phyloP scores from a whole-genome alignment of 768 basidiomycete genomes.

The Termitomyces sp. region DNA sequence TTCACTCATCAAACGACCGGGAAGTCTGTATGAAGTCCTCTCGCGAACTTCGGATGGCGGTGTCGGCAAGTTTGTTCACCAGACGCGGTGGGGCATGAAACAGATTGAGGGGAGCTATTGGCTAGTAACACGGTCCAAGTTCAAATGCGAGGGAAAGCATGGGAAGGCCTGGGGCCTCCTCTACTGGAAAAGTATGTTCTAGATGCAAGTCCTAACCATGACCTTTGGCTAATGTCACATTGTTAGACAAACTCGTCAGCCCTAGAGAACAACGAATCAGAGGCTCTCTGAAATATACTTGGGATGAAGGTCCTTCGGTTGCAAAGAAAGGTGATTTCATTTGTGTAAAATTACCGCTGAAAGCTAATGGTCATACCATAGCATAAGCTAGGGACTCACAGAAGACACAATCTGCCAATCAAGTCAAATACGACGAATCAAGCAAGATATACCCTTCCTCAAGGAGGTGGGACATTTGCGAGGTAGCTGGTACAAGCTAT shows the following conservation, averaged over 20 bases:
- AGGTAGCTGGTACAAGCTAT: not conserved
- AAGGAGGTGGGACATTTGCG: not conserved
- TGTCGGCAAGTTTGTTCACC: constrained; percentile 63
- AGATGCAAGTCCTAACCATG: not conserved
- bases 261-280: constrained; percentile 55
- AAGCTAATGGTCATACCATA: not conserved
- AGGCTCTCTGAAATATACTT: constrained; percentile 71
- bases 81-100: constrained; percentile 69
- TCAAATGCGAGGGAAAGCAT: constrained; percentile 70
- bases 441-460: not conserved
- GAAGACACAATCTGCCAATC: not conserved
- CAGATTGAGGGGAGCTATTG: constrained; percentile 66
- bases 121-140: constrained; percentile 63
- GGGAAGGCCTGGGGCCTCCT: constrained; percentile 83
- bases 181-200: constrained; percentile 67
- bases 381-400: not conserved
- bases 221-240: constrained; percentile 3
- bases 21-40: constrained; percentile 69
- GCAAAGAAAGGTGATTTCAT: constrained; percentile 10
- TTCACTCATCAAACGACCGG: constrained; percentile 48
- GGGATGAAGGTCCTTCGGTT: constrained; percentile 55
- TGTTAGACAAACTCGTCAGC: constrained; percentile 57
- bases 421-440: not conserved
- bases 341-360: not conserved
- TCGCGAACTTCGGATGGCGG: constrained; percentile 64